Conservation (phyloP, 2,329 filamentous ascomycete species). For the Fusarium coffeatum region DNA sequence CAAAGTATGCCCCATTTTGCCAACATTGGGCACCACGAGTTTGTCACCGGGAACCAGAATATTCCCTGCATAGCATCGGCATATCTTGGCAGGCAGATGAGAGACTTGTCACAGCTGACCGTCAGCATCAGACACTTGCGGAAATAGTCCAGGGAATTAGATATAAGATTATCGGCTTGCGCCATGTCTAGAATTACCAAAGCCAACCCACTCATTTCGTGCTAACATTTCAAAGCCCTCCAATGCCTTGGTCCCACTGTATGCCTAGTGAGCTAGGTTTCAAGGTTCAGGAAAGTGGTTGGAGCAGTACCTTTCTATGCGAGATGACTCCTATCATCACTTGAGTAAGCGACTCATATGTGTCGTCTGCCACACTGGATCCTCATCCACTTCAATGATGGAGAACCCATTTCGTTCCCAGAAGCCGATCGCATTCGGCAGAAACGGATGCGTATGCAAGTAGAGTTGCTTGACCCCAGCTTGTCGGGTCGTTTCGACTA, state of each 20-base stretch:
- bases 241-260: not conserved
- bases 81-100: not conserved
- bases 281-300: not conserved
- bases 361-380: constrained; percentile 46
- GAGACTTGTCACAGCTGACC: not conserved
- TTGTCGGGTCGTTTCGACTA: constrained; percentile 29
- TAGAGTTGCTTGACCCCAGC: constrained; percentile 40
- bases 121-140: not conserved
- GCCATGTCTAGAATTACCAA: not conserved
- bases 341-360: constrained; percentile 38
- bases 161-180: not conserved
- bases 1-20: not conserved
- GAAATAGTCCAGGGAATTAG: not conserved
- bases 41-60: not conserved
- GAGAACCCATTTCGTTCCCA: constrained; percentile 45
- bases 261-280: not conserved
- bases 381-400: constrained; percentile 37
- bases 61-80: not conserved
- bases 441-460: constrained; percentile 47
- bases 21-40: not conserved
- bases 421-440: constrained; percentile 42
- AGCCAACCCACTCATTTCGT: not conserved
- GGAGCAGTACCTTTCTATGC: not conserved
- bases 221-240: not conserved
- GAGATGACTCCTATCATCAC: not conserved